Evolutionary conservation across 176 grass and related monocot genomes (phyloP).

Genomic region (Tillandsia leiboldiana): DNA sequence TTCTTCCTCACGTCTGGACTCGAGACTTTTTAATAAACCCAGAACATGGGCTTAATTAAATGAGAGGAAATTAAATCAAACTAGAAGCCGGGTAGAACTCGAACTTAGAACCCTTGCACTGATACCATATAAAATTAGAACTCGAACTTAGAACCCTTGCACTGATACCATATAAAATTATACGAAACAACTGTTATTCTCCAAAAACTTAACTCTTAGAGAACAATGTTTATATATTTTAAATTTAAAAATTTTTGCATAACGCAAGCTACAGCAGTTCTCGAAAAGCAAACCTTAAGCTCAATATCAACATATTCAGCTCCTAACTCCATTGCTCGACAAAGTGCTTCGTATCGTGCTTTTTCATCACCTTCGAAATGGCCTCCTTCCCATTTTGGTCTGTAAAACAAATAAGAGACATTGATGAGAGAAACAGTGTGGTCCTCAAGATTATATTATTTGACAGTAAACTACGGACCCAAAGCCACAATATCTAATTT

Average conservation of each 20-base stretch:
- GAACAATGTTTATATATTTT: too few relatives aligned
- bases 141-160: too few relatives aligned
- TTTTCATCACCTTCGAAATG: slow-evolving; percentile 79
- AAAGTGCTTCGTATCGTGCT: slow-evolving; percentile 50
- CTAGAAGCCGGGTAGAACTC: too few relatives aligned
- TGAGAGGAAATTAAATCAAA: too few relatives aligned
- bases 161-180: too few relatives aligned
- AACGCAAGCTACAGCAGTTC: not conserved
- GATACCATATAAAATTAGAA: too few relatives aligned
- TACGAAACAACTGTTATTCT: too few relatives aligned
- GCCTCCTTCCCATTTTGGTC: slow-evolving; percentile 97
- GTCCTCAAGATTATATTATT: not conserved
- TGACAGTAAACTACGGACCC: not conserved
- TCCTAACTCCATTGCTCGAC: slow-evolving; percentile 71
- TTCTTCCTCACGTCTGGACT: too few relatives aligned
- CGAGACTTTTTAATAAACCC: too few relatives aligned
- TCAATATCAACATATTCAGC: slow-evolving; percentile 94
- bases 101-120: too few relatives aligned
- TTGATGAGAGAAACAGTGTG: not conserved
- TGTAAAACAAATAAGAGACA: slow-evolving; percentile 11
- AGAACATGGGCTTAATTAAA: too few relatives aligned
- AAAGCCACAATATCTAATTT: not conserved
- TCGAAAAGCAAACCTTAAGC: slow-evolving; percentile 54
- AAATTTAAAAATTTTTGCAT: not conserved
- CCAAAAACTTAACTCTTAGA: too few relatives aligned